Conservation (phyloP, 495 filamentous ascomycete species). For the Hypomontagnella submonticulosa region DNA sequence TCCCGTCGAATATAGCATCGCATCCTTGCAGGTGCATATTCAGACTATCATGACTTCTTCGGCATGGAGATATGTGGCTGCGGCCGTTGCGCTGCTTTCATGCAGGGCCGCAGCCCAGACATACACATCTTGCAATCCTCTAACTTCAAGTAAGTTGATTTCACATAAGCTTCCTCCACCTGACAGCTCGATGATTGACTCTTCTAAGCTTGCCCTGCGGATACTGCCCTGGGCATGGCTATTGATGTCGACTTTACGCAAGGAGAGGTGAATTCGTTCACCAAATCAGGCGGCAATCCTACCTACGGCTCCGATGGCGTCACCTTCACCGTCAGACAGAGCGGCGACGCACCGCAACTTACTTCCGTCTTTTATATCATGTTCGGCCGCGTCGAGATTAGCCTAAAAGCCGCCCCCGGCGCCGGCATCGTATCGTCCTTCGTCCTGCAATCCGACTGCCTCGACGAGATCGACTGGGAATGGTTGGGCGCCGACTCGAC, state of each 20-base stretch:
- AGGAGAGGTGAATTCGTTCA: conserved; percentile 77
- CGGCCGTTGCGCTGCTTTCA: conserved; percentile 42
- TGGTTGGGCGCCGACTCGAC: conserved; percentile 74
- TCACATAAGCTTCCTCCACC: neutral
- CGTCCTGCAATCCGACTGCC: conserved; percentile 86
- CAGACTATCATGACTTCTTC: conserved; percentile 36
- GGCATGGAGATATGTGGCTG: conserved; percentile 34
- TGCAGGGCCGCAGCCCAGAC: conserved; percentile 69
- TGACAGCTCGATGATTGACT: conserved; percentile 18
- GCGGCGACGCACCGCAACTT: conserved; percentile 86
- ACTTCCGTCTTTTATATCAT: conserved; percentile 82
- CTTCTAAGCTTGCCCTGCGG: conserved; percentile 69
- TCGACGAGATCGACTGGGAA: conserved; percentile 96
- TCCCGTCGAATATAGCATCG: conserved; percentile 9
- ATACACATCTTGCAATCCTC: conserved; percentile 77
- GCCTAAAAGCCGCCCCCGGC: conserved; percentile 76
- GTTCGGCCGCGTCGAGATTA: conserved; percentile 80
- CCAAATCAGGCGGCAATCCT: conserved; percentile 68
- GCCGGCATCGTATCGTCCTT: conserved; percentile 82
- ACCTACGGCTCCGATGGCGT: conserved; percentile 82
- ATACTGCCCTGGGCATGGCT: conserved; percentile 83
- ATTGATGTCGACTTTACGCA: conserved; percentile 83
- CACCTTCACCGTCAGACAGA: conserved; percentile 82
- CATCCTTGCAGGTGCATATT: conserved; percentile 27
- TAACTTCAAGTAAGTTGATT: conserved; percentile 65